A percentile compares a stretch with the other conserved stretches of the same genome.
Conservation (phyloP, 2,329 filamentous ascomycete genomes). For the Lachnellula arida region DNA sequence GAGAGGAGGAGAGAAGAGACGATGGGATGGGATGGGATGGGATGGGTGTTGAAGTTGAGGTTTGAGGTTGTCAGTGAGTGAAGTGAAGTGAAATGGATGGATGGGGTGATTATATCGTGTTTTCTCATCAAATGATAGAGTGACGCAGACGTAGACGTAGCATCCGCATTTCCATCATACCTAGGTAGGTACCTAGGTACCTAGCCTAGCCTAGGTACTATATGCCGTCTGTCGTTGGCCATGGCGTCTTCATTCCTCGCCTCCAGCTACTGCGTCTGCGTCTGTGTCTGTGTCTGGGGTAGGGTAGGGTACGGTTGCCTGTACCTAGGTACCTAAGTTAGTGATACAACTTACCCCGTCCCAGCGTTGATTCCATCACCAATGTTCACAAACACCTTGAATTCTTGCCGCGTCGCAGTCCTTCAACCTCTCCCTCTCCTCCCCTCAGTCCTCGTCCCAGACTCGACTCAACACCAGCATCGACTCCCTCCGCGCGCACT, state of each 20-base stretch:
- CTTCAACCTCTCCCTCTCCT: conserved; percentile 16
- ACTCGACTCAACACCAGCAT: conserved; percentile 20
- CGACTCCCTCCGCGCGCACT: conserved; percentile 30
- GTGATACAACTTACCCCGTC: conserved; percentile 2
- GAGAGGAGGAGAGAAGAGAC: neutral
- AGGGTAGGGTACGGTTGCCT: no score
- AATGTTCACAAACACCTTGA: conserved; percentile 8
- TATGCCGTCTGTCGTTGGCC: no score
- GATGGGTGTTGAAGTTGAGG: neutral
- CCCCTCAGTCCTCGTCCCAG: conserved; percentile 14
- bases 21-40: neutral
- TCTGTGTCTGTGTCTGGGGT: neutral
- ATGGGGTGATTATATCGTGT: no score
- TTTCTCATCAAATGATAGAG: no score
- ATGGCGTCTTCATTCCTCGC: neutral
- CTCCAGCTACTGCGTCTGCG: no score
- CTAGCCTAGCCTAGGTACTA: no score
- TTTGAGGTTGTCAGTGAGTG: no score
- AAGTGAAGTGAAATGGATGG: no score
- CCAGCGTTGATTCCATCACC: conserved; percentile 10
- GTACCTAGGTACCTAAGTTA: neutral
- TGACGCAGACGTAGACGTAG: no score
- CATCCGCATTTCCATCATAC: no score
- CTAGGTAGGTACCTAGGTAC: no score
- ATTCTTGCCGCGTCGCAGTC: conserved; percentile 7